These are phyloP conservation scores for Tillandsia leiboldiana DNA, from an alignment of 176 grass and related monocot genomes.

Conservation along the genomic window DNA sequence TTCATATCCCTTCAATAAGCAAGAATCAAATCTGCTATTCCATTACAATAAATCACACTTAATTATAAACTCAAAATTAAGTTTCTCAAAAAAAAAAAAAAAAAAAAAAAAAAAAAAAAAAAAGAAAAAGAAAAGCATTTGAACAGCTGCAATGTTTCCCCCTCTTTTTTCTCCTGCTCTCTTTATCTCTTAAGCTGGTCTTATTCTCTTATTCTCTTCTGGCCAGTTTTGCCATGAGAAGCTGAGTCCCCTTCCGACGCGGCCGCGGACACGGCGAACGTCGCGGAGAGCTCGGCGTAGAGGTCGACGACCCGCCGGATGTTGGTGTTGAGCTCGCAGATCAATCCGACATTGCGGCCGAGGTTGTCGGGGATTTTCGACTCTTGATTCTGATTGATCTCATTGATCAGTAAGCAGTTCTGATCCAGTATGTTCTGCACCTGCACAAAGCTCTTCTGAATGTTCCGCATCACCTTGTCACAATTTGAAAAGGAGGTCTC, in stretches of 20 bases:
- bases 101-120: background rate
- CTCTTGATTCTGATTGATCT: conserved; percentile 89
- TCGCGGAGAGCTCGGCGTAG: conserved; percentile 59
- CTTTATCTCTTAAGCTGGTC: conserved; percentile 13
- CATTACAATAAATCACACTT: no score
- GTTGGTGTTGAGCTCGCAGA: conserved; percentile 82
- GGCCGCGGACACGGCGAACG: conserved; percentile 36
- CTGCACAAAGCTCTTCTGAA: conserved; percentile 81
- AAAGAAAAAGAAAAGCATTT: background rate
- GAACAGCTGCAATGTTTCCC: background rate
- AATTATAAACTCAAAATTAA: no score
- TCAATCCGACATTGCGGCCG: conserved; percentile 61
- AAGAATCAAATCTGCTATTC: no score
- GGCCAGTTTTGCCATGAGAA: conserved; percentile 28
- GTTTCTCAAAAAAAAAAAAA: background rate
- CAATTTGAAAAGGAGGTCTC: background rate
- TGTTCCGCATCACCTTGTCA: conserved; percentile 41
- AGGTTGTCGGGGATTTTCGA: conserved; percentile 63
- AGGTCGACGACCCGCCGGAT: conserved; percentile 74
- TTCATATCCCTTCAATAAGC: no score
- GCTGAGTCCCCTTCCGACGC: conserved; percentile 24
- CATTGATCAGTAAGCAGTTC: conserved; percentile 59
- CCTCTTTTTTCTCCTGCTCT: background rate
- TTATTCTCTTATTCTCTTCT: conserved; percentile 64
- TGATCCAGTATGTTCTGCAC: conserved; percentile 68